Evolutionary conservation across 2,329 filamentous ascomycete genomes (phyloP).

Genomic region (Conoideocrella luteorostrata): DNA sequence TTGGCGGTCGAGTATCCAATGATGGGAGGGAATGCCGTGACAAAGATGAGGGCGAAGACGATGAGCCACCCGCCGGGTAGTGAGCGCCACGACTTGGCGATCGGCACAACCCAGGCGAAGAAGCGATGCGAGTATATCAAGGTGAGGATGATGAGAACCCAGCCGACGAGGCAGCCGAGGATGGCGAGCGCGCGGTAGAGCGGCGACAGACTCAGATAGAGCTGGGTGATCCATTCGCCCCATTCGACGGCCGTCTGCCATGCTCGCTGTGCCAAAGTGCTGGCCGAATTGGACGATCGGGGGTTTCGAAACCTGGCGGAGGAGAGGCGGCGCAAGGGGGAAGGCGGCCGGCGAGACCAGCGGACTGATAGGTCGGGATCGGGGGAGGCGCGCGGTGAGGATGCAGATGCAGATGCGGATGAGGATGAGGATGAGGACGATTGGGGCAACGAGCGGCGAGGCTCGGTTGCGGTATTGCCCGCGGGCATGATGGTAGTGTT

Average conservation of each 20-base stretch:
- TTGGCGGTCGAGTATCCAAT: conserved; percentile 77
- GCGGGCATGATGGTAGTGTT: neutral
- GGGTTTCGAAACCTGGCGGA: conserved; percentile 15
- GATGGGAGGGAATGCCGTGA: conserved; percentile 77
- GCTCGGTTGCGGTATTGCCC: neutral
- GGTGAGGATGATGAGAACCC: conserved; percentile 58
- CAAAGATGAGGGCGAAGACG: conserved; percentile 67
- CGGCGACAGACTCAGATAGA: conserved; percentile 50
- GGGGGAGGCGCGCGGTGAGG: conserved; percentile 6
- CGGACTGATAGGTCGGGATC: conserved; percentile 4
- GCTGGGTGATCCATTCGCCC: conserved; percentile 36
- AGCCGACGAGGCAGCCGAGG: conserved; percentile 40
- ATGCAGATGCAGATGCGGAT: neutral
- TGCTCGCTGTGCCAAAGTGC: conserved; percentile 35
- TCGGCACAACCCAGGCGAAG: conserved; percentile 67
- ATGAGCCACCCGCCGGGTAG: conserved; percentile 67
- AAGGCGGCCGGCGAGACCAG: conserved; percentile 8
- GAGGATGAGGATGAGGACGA: neutral
- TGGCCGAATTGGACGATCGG: conserved; percentile 5
- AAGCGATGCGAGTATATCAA: conserved; percentile 74
- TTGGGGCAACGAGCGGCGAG: neutral
- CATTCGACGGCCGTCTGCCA: conserved; percentile 26
- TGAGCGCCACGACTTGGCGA: conserved; percentile 70
- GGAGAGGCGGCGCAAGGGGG: conserved; percentile 31
- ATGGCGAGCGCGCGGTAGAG: conserved; percentile 56